A percentile compares a stretch with the other conserved stretches of the same genome.
Evolutionary conservation across 2,329 filamentous ascomycete species (phyloP).

Genomic region (Aspergillus niger): DNA sequence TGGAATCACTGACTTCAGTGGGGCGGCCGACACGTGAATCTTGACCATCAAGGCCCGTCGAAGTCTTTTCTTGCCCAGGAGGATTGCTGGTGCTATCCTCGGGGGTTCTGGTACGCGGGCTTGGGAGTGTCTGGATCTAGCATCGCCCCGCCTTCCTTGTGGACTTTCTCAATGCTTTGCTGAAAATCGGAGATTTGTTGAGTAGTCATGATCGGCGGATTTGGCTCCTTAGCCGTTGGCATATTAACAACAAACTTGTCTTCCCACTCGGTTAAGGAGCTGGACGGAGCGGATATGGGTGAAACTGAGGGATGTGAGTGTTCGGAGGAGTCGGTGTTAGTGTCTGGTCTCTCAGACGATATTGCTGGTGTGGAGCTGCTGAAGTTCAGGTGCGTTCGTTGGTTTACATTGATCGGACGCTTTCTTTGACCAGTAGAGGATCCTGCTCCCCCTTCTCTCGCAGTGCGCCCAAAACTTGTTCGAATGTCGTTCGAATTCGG

Average conservation of each 20-base stretch:
- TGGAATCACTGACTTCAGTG: conserved; percentile 13
- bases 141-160: conserved; percentile 33
- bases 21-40: conserved; percentile 18
- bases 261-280: conserved; percentile 39
- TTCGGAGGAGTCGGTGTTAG: conserved; percentile 27
- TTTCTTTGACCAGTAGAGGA: conserved; percentile 24
- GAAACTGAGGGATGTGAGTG: conserved; percentile 33
- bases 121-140: conserved; percentile 35
- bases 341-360: conserved; percentile 23
- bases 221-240: conserved; percentile 46
- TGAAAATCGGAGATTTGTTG: conserved; percentile 45
- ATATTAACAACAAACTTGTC: conserved; percentile 48
- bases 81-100: conserved; percentile 36
- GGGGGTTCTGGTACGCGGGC: conserved; percentile 32
- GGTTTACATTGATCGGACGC: conserved; percentile 38
- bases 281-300: conserved; percentile 33
- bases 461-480: conserved; percentile 23
- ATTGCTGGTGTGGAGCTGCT: conserved; percentile 26
- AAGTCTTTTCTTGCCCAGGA: conserved; percentile 16
- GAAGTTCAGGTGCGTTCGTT: conserved; percentile 37
- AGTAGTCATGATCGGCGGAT: conserved; percentile 42
- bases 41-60: conserved; percentile 22
- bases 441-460: conserved; percentile 16
- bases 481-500: conserved; percentile 36
- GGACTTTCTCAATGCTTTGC: conserved; percentile 37